Evolutionary conservation across 2,329 filamentous ascomycete species (phyloP).

Genomic region (Sporothrix globosa): DNA sequence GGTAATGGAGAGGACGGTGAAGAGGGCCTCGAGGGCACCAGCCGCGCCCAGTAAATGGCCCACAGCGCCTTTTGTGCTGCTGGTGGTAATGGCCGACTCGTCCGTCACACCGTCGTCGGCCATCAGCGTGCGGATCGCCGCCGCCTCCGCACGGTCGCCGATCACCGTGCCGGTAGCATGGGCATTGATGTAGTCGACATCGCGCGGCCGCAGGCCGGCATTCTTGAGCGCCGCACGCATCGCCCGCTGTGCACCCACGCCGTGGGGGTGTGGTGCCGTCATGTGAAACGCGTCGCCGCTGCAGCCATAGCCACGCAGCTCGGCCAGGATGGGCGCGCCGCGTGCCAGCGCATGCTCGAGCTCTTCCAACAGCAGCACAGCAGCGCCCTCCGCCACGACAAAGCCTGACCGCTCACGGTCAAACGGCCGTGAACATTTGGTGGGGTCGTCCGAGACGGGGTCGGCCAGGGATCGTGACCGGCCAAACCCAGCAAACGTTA

Average conservation of each 20-base stretch:
- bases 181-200: slow-evolving; percentile 91
- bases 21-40: slow-evolving; percentile 86
- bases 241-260: slow-evolving; percentile 76
- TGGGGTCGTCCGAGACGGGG: slow-evolving; percentile 17
- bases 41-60: slow-evolving; percentile 91
- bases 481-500: slow-evolving; percentile 90
- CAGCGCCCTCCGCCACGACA: slow-evolving; percentile 90
- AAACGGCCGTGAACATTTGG: slow-evolving; percentile 74
- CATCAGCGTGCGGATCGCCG: slow-evolving; percentile 77
- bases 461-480: slow-evolving; percentile 76
- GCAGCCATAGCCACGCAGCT: slow-evolving; percentile 84
- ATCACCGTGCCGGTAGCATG: slow-evolving; percentile 88
- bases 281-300: slow-evolving; percentile 92
- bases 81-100: slow-evolving; percentile 73
- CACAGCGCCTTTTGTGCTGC: slow-evolving; percentile 90
- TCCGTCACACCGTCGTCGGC: slow-evolving; percentile 66
- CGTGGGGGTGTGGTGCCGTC: slow-evolving; percentile 84
- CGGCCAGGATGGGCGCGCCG: slow-evolving; percentile 82
- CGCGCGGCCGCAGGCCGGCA: slow-evolving; percentile 67
- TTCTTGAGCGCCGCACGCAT: slow-evolving; percentile 83
- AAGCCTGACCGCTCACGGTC: slow-evolving; percentile 80
- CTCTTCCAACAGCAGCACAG: slow-evolving; percentile 85
- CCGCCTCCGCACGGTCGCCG: slow-evolving; percentile 86
- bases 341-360: slow-evolving; percentile 81
- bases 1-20: slow-evolving; percentile 76